A percentile compares a stretch with the other conserved stretches of the same genome.
These are phyloP conservation scores for Pseudogymnoascus destructans DNA, from an alignment of 2,329 filamentous ascomycete genomes.

Conservation along the genomic window DNA sequence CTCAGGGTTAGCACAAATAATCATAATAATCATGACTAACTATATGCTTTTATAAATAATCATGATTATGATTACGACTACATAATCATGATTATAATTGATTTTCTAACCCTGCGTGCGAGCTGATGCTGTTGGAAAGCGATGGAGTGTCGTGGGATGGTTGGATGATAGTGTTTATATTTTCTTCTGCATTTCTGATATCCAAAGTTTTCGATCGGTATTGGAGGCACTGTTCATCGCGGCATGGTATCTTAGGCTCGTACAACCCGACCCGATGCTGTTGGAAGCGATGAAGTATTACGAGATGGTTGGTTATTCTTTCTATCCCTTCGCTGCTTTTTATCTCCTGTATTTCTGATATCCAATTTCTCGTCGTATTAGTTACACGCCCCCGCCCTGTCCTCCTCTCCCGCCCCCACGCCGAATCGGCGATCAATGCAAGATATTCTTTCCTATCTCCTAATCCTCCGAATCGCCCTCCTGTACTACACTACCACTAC, in stretches of 20 bases:
- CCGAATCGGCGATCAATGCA: conserved; percentile 3
- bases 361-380: conserved; percentile 7
- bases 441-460: background rate
- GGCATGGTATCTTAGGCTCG: background rate
- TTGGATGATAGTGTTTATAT: background rate
- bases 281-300: background rate
- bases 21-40: too few relatives aligned
- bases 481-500: background rate
- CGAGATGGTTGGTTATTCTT: background rate
- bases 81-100: too few relatives aligned
- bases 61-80: too few relatives aligned
- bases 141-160: background rate
- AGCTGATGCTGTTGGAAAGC: background rate
- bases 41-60: too few relatives aligned
- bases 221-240: background rate
- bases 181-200: conserved; percentile 2
- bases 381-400: background rate
- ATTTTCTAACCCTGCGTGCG: too few relatives aligned
- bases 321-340: background rate
- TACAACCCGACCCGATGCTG: background rate
- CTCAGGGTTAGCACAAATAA: too few relatives aligned
- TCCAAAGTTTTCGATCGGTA: background rate
- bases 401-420: background rate
- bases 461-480: background rate
- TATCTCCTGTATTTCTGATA: conserved; percentile 1